These are phyloP conservation scores for Saccharomycopsis amapae DNA, from an alignment of 805 yeast genomes.

Conservation along the genomic window DNA sequence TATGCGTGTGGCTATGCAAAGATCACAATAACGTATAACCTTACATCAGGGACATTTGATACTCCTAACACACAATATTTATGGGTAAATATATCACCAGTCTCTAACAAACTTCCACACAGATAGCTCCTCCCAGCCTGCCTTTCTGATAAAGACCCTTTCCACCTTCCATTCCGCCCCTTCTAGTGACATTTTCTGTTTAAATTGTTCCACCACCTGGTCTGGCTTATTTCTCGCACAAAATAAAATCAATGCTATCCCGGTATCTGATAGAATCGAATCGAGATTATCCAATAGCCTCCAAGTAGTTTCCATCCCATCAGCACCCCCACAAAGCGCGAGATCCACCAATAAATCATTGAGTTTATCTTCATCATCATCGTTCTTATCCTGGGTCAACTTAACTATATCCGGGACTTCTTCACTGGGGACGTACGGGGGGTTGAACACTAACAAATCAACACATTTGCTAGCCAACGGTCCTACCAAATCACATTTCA, in stretches of 20 bases:
- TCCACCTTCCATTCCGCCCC: slow-evolving; percentile 42
- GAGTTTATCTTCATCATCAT: slow-evolving; percentile 1
- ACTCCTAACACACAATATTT: too few relatives aligned
- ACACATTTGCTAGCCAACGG: slow-evolving; percentile 40
- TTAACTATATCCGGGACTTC: slow-evolving; percentile 42
- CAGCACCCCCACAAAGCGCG: slow-evolving; percentile 82
- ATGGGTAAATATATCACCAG: too few relatives aligned
- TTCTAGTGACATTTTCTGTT: slow-evolving; percentile 18
- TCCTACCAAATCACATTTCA: slow-evolving; percentile 54
- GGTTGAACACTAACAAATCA: slow-evolving; percentile 82
- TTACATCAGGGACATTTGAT: too few relatives aligned
- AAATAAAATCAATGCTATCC: slow-evolving; percentile 82
- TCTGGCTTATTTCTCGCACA: slow-evolving; percentile 88
- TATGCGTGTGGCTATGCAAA: too few relatives aligned
- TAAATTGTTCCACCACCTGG: slow-evolving; percentile 44
- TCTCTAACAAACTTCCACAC: slow-evolving; percentile 54
- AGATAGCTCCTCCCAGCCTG: slow-evolving; percentile 92
- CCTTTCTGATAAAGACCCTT: slow-evolving; percentile 59
- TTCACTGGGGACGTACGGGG: slow-evolving; percentile 94
- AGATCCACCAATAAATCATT: slow-evolving; percentile 74
- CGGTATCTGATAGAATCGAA: slow-evolving; percentile 44
- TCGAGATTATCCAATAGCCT: slow-evolving; percentile 47
- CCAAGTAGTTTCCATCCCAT: slow-evolving; percentile 85
- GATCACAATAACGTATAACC: too few relatives aligned
- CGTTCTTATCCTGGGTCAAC: background rate